These are phyloP conservation scores for Clavariopsis aquatica DNA, from an alignment of 495 filamentous ascomycete species.

Conservation along the genomic window DNA sequence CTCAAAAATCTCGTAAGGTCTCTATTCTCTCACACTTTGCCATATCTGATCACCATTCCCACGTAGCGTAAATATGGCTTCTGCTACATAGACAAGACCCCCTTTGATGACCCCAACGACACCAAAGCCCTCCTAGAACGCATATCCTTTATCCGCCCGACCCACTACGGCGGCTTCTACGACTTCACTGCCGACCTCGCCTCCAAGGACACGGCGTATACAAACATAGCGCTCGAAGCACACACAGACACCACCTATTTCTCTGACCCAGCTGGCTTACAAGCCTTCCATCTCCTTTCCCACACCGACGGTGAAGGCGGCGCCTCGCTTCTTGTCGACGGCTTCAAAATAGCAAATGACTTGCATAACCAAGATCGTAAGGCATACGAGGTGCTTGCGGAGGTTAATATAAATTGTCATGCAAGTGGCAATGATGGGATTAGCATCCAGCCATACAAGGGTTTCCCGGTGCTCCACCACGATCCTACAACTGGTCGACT, in stretches of 20 bases:
- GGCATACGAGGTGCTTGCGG: constrained; percentile 56
- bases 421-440: constrained; percentile 82
- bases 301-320: constrained; percentile 71
- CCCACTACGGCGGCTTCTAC: constrained; percentile 94
- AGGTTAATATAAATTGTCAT: constrained; percentile 64
- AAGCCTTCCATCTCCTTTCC: constrained; percentile 85
- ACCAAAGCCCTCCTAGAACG: constrained; percentile 72
- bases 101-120: constrained; percentile 56
- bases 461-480: constrained; percentile 68
- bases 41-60: not conserved
- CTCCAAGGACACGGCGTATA: constrained; percentile 92
- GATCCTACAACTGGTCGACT: constrained; percentile 49
- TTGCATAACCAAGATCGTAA: constrained; percentile 53
- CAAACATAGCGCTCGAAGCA: constrained; percentile 67
- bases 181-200: constrained; percentile 88
- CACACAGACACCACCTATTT: constrained; percentile 97
- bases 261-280: constrained; percentile 82
- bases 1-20: constrained; percentile 19
- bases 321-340: constrained; percentile 76
- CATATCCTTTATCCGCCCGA: constrained; percentile 79
- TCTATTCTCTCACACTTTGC: not conserved
- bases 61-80: constrained; percentile 63
- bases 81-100: constrained; percentile 64
- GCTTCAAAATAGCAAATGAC: constrained; percentile 66
- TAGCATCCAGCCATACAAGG: constrained; percentile 66